Base-by-base conservation (phyloP, 164 flowering plant genomes). In the Macadamia tetraphylla region DNA sequence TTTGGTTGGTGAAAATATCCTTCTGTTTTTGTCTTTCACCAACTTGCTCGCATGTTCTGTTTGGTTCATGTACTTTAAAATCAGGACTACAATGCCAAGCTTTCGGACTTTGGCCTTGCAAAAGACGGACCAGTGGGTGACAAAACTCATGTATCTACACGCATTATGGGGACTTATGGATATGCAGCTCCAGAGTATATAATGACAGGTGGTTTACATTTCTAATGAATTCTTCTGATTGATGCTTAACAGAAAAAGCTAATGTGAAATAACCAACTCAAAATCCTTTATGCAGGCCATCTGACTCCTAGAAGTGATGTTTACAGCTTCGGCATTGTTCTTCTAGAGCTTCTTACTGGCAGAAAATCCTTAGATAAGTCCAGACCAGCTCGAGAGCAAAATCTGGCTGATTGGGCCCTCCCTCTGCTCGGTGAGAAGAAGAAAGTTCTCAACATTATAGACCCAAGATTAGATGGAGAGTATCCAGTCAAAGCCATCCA, bases 401-500 rank as follows among this genome's bases (percentile, higher is more conserved):
- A 53, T 17, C 57, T 53, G 15, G 57, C 57, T 15, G 57, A 53
- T 53, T 53, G 57, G 57, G 57, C 57, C 17, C 57, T 53, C 57
- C 89, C 91, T 0, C 42, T 85, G 65, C 86, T 87, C 0, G 77
- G 74, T 65, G 91, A 85, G 72, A 87, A 85, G 80, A 87, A 81
- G 77, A 85, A 87, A 44, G 3, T 85, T 63, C 80, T 81, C 51
- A 79, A 79, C 79, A 78, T 87, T 13, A 70, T 86, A 0, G 89
- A 86, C 71, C 86, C 88, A 6, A 79, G 89, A 66, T 58, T 86
- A 29, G 79, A 71, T 30, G 91, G 84, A n/a, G 88, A 84, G 30
- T 87, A 81, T 72, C 89, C 92, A 0, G 42, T 76, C 1, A 86
- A 82, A 82, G 86, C 82, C 32, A 79, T 81, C 55, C 85, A 86